These are phyloP conservation scores for Penicillium longicatenatum DNA, from an alignment of 495 filamentous ascomycete species.

Conservation along the genomic window DNA sequence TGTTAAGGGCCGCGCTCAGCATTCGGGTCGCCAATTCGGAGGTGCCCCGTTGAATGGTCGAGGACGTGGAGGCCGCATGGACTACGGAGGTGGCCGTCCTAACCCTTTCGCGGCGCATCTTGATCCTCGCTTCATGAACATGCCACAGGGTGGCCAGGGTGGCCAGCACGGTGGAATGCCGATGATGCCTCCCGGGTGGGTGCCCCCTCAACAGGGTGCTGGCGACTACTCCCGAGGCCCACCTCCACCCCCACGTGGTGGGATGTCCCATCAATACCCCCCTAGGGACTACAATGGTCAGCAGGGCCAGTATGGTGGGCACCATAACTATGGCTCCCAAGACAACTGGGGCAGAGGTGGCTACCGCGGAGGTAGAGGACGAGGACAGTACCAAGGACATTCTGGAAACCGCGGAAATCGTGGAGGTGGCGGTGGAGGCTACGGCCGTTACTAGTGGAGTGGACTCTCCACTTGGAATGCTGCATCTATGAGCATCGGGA, in stretches of 20 bases:
- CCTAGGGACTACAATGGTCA: slow-evolving; percentile 34
- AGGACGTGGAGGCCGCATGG: slow-evolving; percentile 55
- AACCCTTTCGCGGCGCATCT: slow-evolving; percentile 59
- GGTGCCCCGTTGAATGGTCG: slow-evolving; percentile 59
- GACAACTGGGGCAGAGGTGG: slow-evolving; percentile 30
- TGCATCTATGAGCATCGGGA: slow-evolving; percentile 1
- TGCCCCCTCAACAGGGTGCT: slow-evolving; percentile 35
- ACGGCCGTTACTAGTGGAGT: slow-evolving; percentile 40
- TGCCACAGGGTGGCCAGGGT: slow-evolving; percentile 17
- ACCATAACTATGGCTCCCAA: slow-evolving; percentile 28
- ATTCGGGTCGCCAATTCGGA: slow-evolving; percentile 63
- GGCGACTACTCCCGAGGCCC: slow-evolving; percentile 42
- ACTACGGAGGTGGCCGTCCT: slow-evolving; percentile 45
- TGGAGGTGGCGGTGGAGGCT: slow-evolving; percentile 31
- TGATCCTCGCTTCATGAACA: slow-evolving; percentile 50
- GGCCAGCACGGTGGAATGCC: slow-evolving; percentile 18
- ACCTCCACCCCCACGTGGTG: slow-evolving; percentile 45
- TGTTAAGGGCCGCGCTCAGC: slow-evolving; percentile 59
- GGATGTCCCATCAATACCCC: slow-evolving; percentile 30
- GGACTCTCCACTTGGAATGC: neutral
- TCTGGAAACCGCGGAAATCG: slow-evolving; percentile 11
- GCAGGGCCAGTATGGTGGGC: slow-evolving; percentile 29
- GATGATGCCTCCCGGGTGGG: slow-evolving; percentile 41
- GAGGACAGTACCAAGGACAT: slow-evolving; percentile 20
- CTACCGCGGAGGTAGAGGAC: slow-evolving; percentile 32